phyloP scores from a whole-genome alignment of 176 grass and related monocot species.

The Hordeum marinum region DNA sequence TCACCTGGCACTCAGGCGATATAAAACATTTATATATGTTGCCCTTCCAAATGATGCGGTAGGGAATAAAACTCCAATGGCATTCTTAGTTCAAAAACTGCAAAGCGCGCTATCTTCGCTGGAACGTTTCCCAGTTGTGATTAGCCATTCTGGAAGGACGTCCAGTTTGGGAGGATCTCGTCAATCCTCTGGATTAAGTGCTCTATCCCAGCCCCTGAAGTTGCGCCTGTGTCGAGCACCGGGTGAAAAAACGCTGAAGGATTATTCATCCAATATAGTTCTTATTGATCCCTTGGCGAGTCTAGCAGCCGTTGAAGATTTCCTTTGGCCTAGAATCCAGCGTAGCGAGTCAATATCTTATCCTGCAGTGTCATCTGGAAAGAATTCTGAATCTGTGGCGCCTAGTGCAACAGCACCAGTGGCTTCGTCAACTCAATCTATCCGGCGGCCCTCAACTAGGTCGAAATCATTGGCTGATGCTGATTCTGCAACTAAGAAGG shows the following conservation, averaged over 20 bases:
- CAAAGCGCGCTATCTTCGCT: conserved; percentile 74
- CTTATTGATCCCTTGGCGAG: conserved; percentile 84
- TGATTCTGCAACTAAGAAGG: conserved; percentile 48
- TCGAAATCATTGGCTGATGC: conserved; percentile 52
- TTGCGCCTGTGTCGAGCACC: conserved; percentile 72
- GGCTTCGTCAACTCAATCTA: conserved; percentile 35
- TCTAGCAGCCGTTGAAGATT: conserved; percentile 80
- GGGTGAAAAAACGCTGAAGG: conserved; percentile 73
- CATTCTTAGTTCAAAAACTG: conserved; percentile 70
- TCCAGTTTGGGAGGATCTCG: conserved; percentile 47
- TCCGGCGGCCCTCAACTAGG: conserved; percentile 47
- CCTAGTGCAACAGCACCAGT: conserved; percentile 30
- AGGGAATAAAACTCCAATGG: conserved; percentile 51
- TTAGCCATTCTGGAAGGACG: conserved; percentile 70
- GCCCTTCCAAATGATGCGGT: conserved; percentile 51
- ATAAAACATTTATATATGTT: conserved; percentile 59
- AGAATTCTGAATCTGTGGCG: conserved; percentile 58
- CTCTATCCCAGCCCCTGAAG: conserved; percentile 75
- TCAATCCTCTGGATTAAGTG: conserved; percentile 50
- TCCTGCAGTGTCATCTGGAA: conserved; percentile 34
- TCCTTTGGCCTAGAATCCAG: conserved; percentile 83
- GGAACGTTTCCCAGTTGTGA: conserved; percentile 73
- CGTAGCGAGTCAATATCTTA: conserved; percentile 53
- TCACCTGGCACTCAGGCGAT: conserved; percentile 61
- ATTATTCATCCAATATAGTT: conserved; percentile 94